Base-by-base conservation (phyloP, 257 asterid genomes). In the Agastache rugosa region DNA sequence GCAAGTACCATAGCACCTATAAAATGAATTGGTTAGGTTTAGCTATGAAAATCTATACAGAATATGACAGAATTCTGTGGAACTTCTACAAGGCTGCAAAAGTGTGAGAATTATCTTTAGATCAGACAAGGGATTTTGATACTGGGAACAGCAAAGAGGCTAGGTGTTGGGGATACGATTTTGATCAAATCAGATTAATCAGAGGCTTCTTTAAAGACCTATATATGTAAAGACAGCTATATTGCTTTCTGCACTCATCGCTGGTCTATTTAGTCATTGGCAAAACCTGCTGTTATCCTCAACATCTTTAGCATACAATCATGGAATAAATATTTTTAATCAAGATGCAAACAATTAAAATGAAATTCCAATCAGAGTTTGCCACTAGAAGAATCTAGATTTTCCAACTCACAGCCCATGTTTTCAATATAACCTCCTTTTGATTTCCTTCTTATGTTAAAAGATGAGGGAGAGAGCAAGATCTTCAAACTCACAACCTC, bases 1-100 rank as follows among this genome's bases (percentile, higher is more conserved):
- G 99, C 98, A 77, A 92, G 96, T 82, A 94, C 99, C 99, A 94
- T 94, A 37, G 99, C 99, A 72, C 99, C 97, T 94, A 72, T 71
- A 75, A 79, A 80, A 72, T 35, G 72, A 65, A 63, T 19, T 48
- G 23, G 60, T 68, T 69, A 50, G 42, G 35, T 72, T 78, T 61
- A 70, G 74, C 65, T 77, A 69, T 48, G 47, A 39, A 41, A 11
- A 65, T 63, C 22, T 53, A 27, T 29, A 64, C 16, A 56, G 48
- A 74, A 44, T 5, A 14, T 35, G 66, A 45, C 44, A 51, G 3
- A 29, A 22, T 65, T 44, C 12, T 12, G 47, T 58, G 47, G 47
- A 59, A 67, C 31, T 29, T 31, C 45, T 55, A 65, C 65, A 56
- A 35, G 60, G 56, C 34, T 65, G 56, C 27, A 31, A 31, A 4